Evolutionary conservation across 495 filamentous ascomycete species (phyloP).

Genomic region (Podospora conica): DNA sequence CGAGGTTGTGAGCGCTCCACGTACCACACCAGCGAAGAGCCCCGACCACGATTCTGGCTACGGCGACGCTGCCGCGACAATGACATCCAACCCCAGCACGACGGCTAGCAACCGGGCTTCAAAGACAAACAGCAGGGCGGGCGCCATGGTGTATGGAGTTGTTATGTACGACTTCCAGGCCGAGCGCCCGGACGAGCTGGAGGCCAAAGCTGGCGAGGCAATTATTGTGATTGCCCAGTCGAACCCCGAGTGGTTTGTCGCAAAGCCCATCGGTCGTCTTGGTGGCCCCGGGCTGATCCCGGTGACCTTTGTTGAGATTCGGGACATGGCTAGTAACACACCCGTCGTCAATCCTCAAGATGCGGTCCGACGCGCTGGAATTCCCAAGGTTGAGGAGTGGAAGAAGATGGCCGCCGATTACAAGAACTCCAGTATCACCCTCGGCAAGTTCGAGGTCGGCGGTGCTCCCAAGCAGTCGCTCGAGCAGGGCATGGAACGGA

Average conservation of each 20-base stretch:
- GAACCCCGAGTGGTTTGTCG: constrained; percentile 99
- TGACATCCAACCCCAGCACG: background rate
- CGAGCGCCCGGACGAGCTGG: constrained; percentile 89
- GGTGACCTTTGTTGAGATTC: constrained; percentile 93
- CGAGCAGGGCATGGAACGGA: constrained; percentile 68
- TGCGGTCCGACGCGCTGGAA: constrained; percentile 80
- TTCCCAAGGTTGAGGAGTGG: constrained; percentile 98
- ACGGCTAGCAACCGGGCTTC: constrained; percentile 42
- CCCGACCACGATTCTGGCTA: constrained; percentile 75
- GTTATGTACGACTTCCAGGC: constrained; percentile 97
- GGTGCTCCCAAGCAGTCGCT: constrained; percentile 42
- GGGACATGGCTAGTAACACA: constrained; percentile 84
- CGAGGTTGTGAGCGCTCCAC: constrained; percentile 52
- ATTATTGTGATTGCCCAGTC: constrained; percentile 99
- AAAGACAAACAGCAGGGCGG: constrained; percentile 56
- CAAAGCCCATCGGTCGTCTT: constrained; percentile 91
- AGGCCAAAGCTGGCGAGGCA: constrained; percentile 89
- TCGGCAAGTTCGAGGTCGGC: constrained; percentile 77
- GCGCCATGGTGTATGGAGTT: constrained; percentile 91
- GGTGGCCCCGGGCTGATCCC: constrained; percentile 94
- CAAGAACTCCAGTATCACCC: constrained; percentile 95
- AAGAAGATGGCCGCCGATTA: constrained; percentile 99
- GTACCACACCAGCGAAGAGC: constrained; percentile 27
- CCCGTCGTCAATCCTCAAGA: constrained; percentile 78
- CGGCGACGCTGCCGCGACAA: constrained; percentile 51